A percentile compares a stretch with the other conserved stretches of the same genome.
Conservation (phyloP, 139 green algal species). For the Pleodorina starrii region DNA sequence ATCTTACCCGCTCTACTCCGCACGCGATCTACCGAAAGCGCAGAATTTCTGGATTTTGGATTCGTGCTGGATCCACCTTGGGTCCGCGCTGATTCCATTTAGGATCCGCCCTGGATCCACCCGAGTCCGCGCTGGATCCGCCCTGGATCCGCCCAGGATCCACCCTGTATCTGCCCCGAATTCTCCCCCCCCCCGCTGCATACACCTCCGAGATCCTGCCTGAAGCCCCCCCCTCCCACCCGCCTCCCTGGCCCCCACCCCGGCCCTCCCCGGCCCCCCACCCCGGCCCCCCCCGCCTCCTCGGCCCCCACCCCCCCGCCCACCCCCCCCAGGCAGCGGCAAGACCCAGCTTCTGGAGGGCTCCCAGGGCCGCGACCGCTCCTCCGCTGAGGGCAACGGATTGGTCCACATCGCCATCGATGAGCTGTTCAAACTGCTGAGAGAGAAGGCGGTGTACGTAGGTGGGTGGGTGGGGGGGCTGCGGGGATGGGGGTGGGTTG, state of each 20-base stretch:
- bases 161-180: too few species aligned
- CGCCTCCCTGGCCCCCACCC: background rate
- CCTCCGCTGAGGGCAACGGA: slow-evolving; percentile 55
- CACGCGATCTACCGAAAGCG: too few species aligned
- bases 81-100: too few species aligned
- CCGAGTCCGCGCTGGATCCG: too few species aligned
- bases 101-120: too few species aligned
- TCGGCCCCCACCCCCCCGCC: background rate
- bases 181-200: background rate
- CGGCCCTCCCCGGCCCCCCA: background rate
- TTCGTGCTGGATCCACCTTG: too few species aligned
- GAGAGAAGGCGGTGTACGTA: slow-evolving; percentile 68
- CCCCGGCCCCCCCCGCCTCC: background rate
- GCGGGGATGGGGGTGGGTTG: background rate
- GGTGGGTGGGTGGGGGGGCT: slow-evolving; percentile 52
- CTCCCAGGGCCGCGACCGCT: slow-evolving; percentile 17
- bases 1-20: too few species aligned
- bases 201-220: too few species aligned
- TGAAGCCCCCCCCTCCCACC: background rate
- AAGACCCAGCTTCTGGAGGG: slow-evolving; percentile 75
- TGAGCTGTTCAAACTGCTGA: slow-evolving; percentile 74
- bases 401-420: slow-evolving; percentile 68
- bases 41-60: too few species aligned
- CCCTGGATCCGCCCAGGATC: too few species aligned
- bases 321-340: slow-evolving; percentile 60